Evolutionary conservation across 2,329 filamentous ascomycete species (phyloP).

Genomic region (Trichoderma koningiopsis): DNA sequence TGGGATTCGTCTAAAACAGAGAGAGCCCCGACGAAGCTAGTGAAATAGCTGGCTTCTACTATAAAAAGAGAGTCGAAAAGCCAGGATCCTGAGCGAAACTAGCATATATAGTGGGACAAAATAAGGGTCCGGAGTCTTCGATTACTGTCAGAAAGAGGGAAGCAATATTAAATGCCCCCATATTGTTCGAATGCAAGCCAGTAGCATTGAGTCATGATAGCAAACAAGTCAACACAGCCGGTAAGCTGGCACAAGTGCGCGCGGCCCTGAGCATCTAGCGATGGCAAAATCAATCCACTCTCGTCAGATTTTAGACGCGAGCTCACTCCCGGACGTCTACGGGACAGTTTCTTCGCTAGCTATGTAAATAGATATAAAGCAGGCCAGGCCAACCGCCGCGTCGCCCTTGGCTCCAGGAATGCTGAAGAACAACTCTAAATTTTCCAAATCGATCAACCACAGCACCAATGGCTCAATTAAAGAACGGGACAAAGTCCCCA

Average conservation of each 20-base stretch:
- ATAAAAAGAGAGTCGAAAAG: background rate
- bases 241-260: slow-evolving; percentile 19
- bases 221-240: background rate
- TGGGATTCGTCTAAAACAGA: background rate
- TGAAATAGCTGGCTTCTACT: background rate
- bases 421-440: background rate
- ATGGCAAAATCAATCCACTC: slow-evolving; percentile 10
- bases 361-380: slow-evolving; percentile 6
- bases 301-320: slow-evolving; percentile 18
- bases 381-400: background rate
- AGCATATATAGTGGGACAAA: background rate
- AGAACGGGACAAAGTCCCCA: slow-evolving; percentile 10
- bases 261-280: background rate
- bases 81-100: background rate
- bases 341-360: background rate
- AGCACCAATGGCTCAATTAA: background rate
- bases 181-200: background rate
- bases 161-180: background rate
- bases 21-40: background rate
- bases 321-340: background rate
- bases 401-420: background rate
- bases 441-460: background rate
- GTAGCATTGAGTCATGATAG: slow-evolving; percentile 7
- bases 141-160: background rate
- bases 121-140: background rate